phyloP scores from a whole-genome alignment of 306 rosid species.

The Sechiopsis laciniata region DNA sequence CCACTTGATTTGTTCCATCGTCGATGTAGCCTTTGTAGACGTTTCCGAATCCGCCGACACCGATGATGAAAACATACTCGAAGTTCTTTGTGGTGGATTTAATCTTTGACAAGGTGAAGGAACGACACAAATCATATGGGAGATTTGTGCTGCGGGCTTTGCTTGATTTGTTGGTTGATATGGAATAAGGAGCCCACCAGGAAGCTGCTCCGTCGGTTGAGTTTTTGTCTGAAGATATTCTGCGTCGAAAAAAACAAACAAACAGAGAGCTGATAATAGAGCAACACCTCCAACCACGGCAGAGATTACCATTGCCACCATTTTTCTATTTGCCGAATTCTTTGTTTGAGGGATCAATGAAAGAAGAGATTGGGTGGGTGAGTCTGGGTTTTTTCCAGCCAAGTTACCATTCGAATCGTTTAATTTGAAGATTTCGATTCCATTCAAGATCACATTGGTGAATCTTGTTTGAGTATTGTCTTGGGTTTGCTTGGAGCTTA shows the following conservation, averaged over 20 bases:
- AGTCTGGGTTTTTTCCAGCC: conserved; percentile 37
- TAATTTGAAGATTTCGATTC: conserved; percentile 46
- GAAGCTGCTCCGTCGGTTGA: not conserved
- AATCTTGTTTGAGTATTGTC: accelerated
- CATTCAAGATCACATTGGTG: conserved; percentile 36
- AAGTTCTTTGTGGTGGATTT: conserved; percentile 35
- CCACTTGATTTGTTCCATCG: conserved; percentile 9
- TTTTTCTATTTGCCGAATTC: too few species aligned
- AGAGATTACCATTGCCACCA: conserved; percentile 13
- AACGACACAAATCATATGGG: conserved; percentile 25
- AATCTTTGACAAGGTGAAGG: conserved; percentile 29
- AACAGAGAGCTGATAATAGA: not conserved
- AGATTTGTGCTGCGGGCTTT: conserved; percentile 13
- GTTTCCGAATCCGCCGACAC: conserved; percentile 38
- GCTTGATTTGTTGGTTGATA: not conserved
- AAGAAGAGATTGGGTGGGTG: not conserved
- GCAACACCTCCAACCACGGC: conserved; percentile 18
- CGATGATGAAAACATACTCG: conserved; percentile 20
- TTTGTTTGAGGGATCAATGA: not conserved
- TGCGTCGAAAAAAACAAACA: not conserved
- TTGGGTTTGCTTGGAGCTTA: conserved; percentile 19
- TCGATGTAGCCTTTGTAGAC: not conserved
- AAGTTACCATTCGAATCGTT: conserved; percentile 18
- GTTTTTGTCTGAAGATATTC: not conserved
- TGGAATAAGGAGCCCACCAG: not conserved